phyloP scores from a whole-genome alignment of 768 basidiomycete species.

The Podaxis pistillaris region DNA sequence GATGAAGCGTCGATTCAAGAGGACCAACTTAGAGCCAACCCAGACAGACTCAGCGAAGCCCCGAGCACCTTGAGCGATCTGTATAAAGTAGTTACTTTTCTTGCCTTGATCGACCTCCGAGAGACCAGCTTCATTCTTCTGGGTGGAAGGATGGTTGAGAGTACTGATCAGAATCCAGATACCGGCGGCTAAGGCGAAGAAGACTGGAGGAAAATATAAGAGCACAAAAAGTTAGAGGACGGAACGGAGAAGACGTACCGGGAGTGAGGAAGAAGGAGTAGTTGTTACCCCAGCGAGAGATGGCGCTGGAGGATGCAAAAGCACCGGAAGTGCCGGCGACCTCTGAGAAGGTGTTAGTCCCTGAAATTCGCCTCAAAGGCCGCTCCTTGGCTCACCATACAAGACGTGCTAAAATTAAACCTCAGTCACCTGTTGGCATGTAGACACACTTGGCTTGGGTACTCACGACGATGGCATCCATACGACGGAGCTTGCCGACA shows the following conservation, averaged over 20 bases:
- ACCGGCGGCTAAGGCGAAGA: constrained; percentile 27
- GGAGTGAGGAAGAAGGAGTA: constrained; percentile 33
- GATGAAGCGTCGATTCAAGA: constrained; percentile 26
- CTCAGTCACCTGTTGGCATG: neutral
- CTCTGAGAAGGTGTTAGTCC: constrained; percentile 15
- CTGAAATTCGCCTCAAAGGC: no score
- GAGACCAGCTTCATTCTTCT: constrained; percentile 23
- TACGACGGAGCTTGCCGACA: constrained; percentile 29
- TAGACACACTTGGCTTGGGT: neutral
- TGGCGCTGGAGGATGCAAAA: constrained; percentile 29
- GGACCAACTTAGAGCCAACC: constrained; percentile 27
- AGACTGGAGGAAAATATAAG: constrained; percentile 17
- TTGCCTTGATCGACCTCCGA: constrained; percentile 19
- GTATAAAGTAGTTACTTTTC: constrained; percentile 24
- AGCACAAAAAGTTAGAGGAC: neutral
- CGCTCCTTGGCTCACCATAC: constrained; percentile 18
- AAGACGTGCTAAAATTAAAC: constrained; percentile 25
- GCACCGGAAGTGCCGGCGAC: constrained; percentile 30
- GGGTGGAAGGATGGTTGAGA: constrained; percentile 22
- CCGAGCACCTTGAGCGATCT: constrained; percentile 21
- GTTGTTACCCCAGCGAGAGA: constrained; percentile 31
- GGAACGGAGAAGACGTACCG: constrained; percentile 3
- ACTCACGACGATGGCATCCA: constrained; percentile 30
- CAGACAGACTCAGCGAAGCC: constrained; percentile 28
- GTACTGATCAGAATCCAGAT: constrained; percentile 27